Percentiles rank a stretch among this genome's conserved stretches.
Conservation (phyloP, 139 green algal species). For the Chlamydomonas applanata region DNA sequence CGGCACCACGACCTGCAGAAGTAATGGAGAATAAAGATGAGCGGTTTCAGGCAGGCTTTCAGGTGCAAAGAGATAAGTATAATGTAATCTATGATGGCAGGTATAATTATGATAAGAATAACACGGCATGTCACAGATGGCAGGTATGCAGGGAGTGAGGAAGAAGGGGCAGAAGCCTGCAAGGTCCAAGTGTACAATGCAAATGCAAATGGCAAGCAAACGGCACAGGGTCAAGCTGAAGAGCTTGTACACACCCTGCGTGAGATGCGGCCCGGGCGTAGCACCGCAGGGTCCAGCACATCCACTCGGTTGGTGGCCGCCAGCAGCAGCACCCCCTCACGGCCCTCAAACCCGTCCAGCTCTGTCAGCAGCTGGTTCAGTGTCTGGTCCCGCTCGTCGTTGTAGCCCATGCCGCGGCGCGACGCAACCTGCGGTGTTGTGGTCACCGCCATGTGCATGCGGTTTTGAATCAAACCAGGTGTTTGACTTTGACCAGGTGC, state of each 20-base stretch:
- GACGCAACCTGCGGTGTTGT: slow-evolving; percentile 41
- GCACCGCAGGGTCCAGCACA: slow-evolving; percentile 82
- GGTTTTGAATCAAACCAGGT: too few relatives aligned
- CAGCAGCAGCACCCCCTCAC: slow-evolving; percentile 76
- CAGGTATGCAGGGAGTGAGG: too few relatives aligned
- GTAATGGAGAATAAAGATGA: too few relatives aligned
- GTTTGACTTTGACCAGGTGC: too few relatives aligned
- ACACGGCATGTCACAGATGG: too few relatives aligned
- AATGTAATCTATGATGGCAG: too few relatives aligned
- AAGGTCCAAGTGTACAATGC: too few relatives aligned
- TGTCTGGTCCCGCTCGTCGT: slow-evolving; percentile 86
- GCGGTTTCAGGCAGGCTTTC: too few relatives aligned
- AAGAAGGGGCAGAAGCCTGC: too few relatives aligned
- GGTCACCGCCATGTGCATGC: too few relatives aligned
- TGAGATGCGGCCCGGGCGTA: slow-evolving; percentile 75
- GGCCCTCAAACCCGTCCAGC: slow-evolving; percentile 88
- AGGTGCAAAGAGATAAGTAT: too few relatives aligned
- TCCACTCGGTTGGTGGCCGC: slow-evolving; percentile 90
- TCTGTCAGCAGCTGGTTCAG: slow-evolving; percentile 86
- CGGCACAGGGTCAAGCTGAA: neutral
- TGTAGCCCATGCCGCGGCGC: slow-evolving; percentile 79
- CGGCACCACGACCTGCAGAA: slow-evolving; percentile 68
- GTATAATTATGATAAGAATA: too few relatives aligned
- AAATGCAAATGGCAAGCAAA: neutral
- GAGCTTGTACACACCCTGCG: slow-evolving; percentile 24